These are phyloP conservation scores for Rhodotorula toruloides DNA, from an alignment of 768 basidiomycete species.

Conservation along the genomic window DNA sequence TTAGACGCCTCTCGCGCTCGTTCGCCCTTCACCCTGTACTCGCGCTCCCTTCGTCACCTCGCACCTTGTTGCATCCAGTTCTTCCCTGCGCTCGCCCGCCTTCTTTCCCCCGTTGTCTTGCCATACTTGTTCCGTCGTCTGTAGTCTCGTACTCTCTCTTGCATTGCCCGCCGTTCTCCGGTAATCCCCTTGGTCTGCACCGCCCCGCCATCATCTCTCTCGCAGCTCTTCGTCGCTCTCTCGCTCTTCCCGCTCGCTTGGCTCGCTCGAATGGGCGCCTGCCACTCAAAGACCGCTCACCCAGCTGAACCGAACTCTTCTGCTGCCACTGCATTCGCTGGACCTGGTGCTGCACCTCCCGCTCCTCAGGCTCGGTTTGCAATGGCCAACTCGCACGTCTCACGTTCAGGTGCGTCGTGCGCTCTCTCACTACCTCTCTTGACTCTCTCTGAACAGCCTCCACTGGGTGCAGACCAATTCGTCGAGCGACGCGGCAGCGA, in stretches of 20 bases:
- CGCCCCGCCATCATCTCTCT: background rate
- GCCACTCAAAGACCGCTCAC: background rate
- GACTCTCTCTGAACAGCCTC: background rate
- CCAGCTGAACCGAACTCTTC: background rate
- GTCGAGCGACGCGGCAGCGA: conserved; percentile 26
- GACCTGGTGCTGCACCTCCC: background rate
- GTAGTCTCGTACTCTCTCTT: too few relatives aligned
- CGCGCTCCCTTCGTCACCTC: too few relatives aligned
- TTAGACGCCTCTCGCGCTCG: too few relatives aligned
- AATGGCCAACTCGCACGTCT: background rate
- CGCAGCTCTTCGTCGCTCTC: background rate
- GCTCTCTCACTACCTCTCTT: too few relatives aligned
- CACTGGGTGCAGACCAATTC: conserved; percentile 7
- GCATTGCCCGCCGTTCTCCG: background rate
- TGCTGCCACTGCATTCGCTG: background rate
- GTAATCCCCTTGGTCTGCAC: background rate
- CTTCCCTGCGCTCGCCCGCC: too few relatives aligned
- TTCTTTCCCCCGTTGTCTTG: too few relatives aligned
- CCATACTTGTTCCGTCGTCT: too few relatives aligned
- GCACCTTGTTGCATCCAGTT: too few relatives aligned
- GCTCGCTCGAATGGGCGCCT: conserved; percentile 6
- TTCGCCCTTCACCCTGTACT: too few relatives aligned
- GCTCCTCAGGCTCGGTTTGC: background rate
- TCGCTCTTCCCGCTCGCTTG: background rate
- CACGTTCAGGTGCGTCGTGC: background rate